Evolutionary conservation across 1,284 basidiomycete species (phyloP), one percentile per base, ranked within the genome.

Genomic region (Malassezia furfur): DNA sequence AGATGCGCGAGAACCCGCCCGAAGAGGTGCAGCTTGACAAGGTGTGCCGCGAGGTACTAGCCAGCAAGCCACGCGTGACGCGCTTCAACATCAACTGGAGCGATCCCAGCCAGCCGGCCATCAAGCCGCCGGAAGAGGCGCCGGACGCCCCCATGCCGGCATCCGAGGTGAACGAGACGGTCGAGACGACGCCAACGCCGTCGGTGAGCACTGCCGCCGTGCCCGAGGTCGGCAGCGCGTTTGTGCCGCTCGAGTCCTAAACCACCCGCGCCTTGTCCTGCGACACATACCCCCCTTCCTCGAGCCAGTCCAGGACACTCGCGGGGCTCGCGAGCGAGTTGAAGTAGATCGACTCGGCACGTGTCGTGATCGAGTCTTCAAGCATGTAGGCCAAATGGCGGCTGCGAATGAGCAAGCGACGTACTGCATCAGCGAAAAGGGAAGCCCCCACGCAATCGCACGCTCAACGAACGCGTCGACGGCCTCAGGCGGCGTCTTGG

Each of bases 31-130:
- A 72, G 53, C 47, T 72, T 31, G 60, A 63, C 39, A 80, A 84
- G 53, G 78, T 98, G 28, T 81, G 86, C 62, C 81, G 93, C 65
- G 89, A 93, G 72, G 80, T 81, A 0, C 84, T 96, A 68, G 91
- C 85, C 62, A 81, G 84, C 58, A 96, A 96, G 75, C 91, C 91
- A 37, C 81, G 93, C 51, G 93, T 99, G 37, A 99, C 94, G 34
- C 80, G 91, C 56, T 82, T 78, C 70, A 79, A 77, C 57, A 78
- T 78, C 64, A 73, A 74, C 48, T 78, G 78, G 78, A 63, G 36
- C 43, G 64, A 54, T 5, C 30, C 28, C 8, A 25, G 35, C 21
- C 21, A 25, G 21, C 31, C 48, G 39, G n/a, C 48, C 15, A 50
- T 45, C 38, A 36, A 36, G 40, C 53, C 48, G 9, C 39, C 46